Evolutionary conservation across 164 flowering plant genomes (phyloP).

Genomic region (Cinnamomum chago): DNA sequence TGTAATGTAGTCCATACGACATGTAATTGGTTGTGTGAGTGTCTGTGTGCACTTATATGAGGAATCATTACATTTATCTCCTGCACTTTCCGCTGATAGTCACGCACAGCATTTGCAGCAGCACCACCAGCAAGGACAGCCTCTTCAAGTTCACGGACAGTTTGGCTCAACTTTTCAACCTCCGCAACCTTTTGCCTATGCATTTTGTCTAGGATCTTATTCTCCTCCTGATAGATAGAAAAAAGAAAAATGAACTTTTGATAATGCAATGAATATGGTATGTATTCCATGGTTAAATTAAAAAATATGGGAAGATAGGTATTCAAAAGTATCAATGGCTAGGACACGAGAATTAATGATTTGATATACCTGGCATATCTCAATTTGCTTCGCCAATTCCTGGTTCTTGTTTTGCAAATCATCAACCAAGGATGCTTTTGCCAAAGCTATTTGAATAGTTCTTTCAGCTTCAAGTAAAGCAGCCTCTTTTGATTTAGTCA

Average conservation of each 20-base stretch:
- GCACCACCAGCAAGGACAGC: conserved; percentile 77
- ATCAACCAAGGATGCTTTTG: conserved; percentile 72
- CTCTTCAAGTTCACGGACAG: conserved; percentile 70
- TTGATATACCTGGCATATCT: conserved; percentile 63
- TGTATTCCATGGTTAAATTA: background rate
- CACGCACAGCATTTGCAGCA: conserved; percentile 77
- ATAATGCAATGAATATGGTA: background rate
- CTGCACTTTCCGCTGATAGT: conserved; percentile 61
- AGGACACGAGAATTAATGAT: background rate
- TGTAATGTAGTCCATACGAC: no score
- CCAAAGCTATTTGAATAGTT: conserved; percentile 55
- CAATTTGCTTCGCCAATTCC: conserved; percentile 66
- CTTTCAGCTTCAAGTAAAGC: conserved; percentile 74
- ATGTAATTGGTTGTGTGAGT: no score
- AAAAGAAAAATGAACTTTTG: background rate
- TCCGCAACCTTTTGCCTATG: conserved; percentile 65
- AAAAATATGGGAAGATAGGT: background rate
- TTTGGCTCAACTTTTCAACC: conserved; percentile 69
- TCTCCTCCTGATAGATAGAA: conserved; percentile 46
- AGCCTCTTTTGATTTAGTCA: conserved; percentile 74
- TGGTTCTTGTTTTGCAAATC: conserved; percentile 78
- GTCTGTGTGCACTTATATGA: background rate
- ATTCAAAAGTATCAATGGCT: background rate
- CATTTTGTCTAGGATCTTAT: conserved; percentile 68
- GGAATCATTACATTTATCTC: conserved; percentile 58